phyloP scores from a whole-genome alignment of 345 rosid genomes.

The Citrus trifoliata region DNA sequence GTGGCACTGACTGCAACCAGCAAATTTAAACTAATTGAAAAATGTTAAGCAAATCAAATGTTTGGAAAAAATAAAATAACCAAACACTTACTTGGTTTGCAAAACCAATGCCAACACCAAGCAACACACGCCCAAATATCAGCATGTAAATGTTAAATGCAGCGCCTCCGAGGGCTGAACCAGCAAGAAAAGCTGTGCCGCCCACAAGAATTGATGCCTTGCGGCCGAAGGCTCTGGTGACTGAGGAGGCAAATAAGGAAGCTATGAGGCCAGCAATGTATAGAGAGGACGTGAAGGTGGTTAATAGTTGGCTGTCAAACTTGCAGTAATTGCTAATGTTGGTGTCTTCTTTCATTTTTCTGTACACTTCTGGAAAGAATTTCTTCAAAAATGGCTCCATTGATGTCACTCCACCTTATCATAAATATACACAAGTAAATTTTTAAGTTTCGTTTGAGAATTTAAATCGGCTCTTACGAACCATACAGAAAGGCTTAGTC shows the following conservation, averaged over 20 bases:
- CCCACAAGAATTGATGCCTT: conserved; percentile 60
- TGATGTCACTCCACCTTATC: conserved; percentile 15
- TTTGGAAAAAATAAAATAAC: not conserved
- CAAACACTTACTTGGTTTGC: conserved; percentile 55
- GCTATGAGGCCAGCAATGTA: conserved; percentile 61
- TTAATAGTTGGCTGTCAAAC: conserved; percentile 36
- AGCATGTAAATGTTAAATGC: conserved; percentile 59
- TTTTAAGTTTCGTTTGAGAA: too few species aligned
- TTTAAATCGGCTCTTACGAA: too few species aligned
- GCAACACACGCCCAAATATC: conserved; percentile 61
- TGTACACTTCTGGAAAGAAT: conserved; percentile 46
- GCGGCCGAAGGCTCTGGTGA: conserved; percentile 59
- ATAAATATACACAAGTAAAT: not conserved
- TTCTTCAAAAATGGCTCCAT: conserved; percentile 41
- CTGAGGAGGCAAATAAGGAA: conserved; percentile 52
- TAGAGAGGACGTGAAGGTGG: conserved; percentile 55
- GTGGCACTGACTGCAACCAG: conserved; percentile 62
- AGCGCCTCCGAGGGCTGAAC: conserved; percentile 56
- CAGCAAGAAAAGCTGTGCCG: conserved; percentile 57
- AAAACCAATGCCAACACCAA: conserved; percentile 72
- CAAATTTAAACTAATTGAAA: not conserved
- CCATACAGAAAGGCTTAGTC: too few species aligned
- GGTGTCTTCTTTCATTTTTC: conserved; percentile 17
- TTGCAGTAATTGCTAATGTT: conserved; percentile 44
- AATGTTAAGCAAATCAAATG: not conserved